Evolutionary conservation across 2,329 filamentous ascomycete genomes (phyloP), one percentile per base, ranked within the genome.

Genomic region (Pseudogymnoascus sp.): DNA sequence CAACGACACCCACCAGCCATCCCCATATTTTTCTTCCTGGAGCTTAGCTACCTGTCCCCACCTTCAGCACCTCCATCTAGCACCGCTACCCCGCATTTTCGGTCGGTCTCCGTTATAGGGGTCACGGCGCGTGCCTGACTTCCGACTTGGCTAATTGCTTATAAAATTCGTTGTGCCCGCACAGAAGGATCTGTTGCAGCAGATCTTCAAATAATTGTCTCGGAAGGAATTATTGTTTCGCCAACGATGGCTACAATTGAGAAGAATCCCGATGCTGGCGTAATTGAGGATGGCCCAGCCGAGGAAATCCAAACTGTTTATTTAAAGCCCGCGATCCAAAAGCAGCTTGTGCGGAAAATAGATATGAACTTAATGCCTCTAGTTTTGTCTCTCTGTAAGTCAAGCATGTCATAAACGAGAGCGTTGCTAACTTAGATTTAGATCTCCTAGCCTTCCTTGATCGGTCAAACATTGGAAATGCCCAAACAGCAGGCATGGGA

Each of bases 321-420:
- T 26, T 59, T 66, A 28, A 50, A 65, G 23, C 44, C 64, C 6
- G 63, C 60, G 8, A 33, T 67, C 69, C 86, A 87, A 69, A 75
- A 71, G 31, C 72, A 74, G 36, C 78, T 87, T 11, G 72, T 85
- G 40, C 79, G 75, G 69, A 86, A 83, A 71, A 77, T 89, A 64
- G 86, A 89, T 71, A 77, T 78, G 62, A 78, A 78, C 65, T 76
- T 89, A 31, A 82, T 88, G 11, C 65, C 68, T 23, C 63, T 71
- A 13, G 64, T 70, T 8, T 65, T 68, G 57, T 47, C 57, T 4
- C 63, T 71, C 28, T 71, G 67, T 69, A 57, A 40, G 68, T 66
- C 10, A n/a, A 23, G 47, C 33, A 9, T 4, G 9, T 33, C 26
- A 31, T 62, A 17, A 11, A 21, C 28, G 7, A 13, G n/a, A 8